A percentile compares a stretch with the other conserved stretches of the same genome.
Evolutionary conservation across 208 protist species (phyloP).

Genomic region (Leishmania turanica): DNA sequence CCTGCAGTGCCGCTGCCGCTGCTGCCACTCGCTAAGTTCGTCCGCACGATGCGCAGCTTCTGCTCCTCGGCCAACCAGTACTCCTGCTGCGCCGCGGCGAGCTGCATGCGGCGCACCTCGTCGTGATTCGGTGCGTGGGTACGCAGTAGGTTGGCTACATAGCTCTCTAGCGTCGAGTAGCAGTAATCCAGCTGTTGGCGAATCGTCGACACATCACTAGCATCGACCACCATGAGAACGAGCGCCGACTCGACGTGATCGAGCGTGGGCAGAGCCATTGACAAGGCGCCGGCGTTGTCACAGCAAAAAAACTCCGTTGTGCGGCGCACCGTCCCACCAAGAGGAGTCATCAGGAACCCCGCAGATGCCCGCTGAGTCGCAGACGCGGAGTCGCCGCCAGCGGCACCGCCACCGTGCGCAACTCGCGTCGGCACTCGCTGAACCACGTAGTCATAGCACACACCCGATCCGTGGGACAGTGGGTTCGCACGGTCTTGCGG

Average conservation of each 20-base stretch:
- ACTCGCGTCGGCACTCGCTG: slow-evolving; percentile 52
- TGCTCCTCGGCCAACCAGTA: slow-evolving; percentile 67
- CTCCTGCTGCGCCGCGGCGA: slow-evolving; percentile 59
- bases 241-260: slow-evolving; percentile 62
- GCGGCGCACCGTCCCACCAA: slow-evolving; percentile 26
- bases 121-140: slow-evolving; percentile 68
- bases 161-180: slow-evolving; percentile 50
- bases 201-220: slow-evolving; percentile 49
- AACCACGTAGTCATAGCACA: slow-evolving; percentile 69
- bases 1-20: slow-evolving; percentile 13
- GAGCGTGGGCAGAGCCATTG: slow-evolving; percentile 71
- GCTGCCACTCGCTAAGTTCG: slow-evolving; percentile 23
- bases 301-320: slow-evolving; percentile 87
- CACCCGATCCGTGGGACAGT: slow-evolving; percentile 58
- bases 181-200: slow-evolving; percentile 59
- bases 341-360: neutral
- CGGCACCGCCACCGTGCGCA: slow-evolving; percentile 11
- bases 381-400: neutral
- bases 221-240: slow-evolving; percentile 79
- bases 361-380: neutral
- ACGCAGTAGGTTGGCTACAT: slow-evolving; percentile 56
- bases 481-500: slow-evolving; percentile 20
- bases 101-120: slow-evolving; percentile 69
- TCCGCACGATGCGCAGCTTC: slow-evolving; percentile 21
- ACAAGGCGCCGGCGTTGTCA: slow-evolving; percentile 73